These are phyloP conservation scores for Nakazawaea laoshanensis DNA, from an alignment of 805 yeast species.

Conservation along the genomic window DNA sequence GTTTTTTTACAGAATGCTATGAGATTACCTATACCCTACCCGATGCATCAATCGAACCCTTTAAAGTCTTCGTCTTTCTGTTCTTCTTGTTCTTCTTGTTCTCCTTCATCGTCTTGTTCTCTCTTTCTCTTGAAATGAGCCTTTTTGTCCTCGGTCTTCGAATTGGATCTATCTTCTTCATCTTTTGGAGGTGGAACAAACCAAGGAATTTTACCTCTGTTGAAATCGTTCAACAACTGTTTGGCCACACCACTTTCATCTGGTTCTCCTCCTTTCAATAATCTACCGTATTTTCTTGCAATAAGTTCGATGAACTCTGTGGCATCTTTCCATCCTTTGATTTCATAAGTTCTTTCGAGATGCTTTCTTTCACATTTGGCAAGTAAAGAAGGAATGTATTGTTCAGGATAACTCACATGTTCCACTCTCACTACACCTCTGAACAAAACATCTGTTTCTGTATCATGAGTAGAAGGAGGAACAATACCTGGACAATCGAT, in stretches of 20 bases:
- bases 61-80: slow-evolving; percentile 17
- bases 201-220: slow-evolving; percentile 98
- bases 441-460: slow-evolving; percentile 85
- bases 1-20: too few relatives aligned
- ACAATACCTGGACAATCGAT: slow-evolving; percentile 99
- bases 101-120: slow-evolving; percentile 33
- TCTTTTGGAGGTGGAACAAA: slow-evolving; percentile 89
- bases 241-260: slow-evolving; percentile 92
- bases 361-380: slow-evolving; percentile 82
- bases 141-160: slow-evolving; percentile 47
- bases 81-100: slow-evolving; percentile 13
- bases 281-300: slow-evolving; percentile 89
- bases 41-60: slow-evolving; percentile 11
- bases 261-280: slow-evolving; percentile 95
- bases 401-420: slow-evolving; percentile 92
- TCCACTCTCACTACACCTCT: slow-evolving; percentile 99
- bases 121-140: slow-evolving; percentile 39
- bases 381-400: slow-evolving; percentile 82
- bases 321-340: slow-evolving; percentile 78
- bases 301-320: slow-evolving; percentile 81
- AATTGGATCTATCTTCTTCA: slow-evolving; percentile 32
- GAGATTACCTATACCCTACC: too few relatives aligned
- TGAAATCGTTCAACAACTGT: slow-evolving; percentile 85
- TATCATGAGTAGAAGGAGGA: slow-evolving; percentile 86
- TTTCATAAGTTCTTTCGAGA: slow-evolving; percentile 90